Evolutionary conservation across 345 rosid species (phyloP).

Genomic region (Populus simonii): DNA sequence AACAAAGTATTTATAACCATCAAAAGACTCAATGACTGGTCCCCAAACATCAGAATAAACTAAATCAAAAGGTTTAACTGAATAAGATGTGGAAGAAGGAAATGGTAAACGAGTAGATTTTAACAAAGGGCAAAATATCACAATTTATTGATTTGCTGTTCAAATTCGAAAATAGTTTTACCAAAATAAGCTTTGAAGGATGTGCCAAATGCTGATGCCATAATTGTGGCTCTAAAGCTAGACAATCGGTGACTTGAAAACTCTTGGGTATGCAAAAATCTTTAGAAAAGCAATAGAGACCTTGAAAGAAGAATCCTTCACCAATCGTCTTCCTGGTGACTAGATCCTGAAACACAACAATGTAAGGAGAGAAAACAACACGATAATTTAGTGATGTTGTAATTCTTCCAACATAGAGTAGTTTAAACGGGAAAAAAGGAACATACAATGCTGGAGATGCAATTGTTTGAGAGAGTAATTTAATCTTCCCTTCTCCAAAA

Average conservation of each 20-base stretch:
- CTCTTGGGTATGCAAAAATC: neutral
- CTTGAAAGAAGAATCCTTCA: neutral
- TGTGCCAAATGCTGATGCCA: neutral
- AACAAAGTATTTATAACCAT: neutral
- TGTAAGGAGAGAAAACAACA: neutral
- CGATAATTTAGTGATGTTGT: neutral
- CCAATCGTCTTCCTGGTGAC: neutral
- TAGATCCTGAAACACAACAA: neutral
- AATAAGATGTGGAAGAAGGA: neutral
- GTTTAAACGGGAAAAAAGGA: too few relatives aligned
- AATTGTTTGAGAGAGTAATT: neutral
- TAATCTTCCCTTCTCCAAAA: neutral
- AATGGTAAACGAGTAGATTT: neutral
- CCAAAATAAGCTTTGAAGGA: neutral
- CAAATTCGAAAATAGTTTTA: neutral
- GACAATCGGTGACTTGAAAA: neutral
- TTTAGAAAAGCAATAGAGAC: neutral
- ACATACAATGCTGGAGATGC: neutral
- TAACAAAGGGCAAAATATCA: neutral
- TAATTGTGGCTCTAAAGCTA: neutral
- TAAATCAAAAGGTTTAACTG: neutral
- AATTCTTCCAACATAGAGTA: neutral
- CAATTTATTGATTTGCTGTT: too few relatives aligned
- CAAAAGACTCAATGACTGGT: neutral
- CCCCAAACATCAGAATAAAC: neutral